phyloP scores from a whole-genome alignment of 768 basidiomycete genomes.

The Mycena capillaripes region DNA sequence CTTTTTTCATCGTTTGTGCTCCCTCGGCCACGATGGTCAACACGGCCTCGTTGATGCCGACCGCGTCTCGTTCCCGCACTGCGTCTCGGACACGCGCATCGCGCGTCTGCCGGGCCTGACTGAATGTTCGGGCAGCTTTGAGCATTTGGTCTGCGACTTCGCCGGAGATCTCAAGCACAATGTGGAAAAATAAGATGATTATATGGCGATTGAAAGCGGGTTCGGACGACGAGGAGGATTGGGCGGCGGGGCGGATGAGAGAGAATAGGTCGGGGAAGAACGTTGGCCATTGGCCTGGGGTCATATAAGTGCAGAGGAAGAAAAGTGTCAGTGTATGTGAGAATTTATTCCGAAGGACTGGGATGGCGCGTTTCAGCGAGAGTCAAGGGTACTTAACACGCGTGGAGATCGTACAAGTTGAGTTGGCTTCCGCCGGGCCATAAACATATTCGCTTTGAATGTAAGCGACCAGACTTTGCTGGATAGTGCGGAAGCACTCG shows the following conservation, averaged over 20 bases:
- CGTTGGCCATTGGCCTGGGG: constrained; percentile 77
- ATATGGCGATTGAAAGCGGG: constrained; percentile 86
- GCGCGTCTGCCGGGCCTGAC: constrained; percentile 77
- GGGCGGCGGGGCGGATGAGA: constrained; percentile 73
- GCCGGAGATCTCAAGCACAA: constrained; percentile 94
- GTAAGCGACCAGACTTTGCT: constrained; percentile 84
- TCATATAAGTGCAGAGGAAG: constrained; percentile 89
- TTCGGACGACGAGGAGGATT: constrained; percentile 67
- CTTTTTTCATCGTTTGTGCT: constrained; percentile 72
- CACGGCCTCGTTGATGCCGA: constrained; percentile 88
- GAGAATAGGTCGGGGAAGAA: constrained; percentile 87
- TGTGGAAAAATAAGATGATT: constrained; percentile 90
- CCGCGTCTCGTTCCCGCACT: constrained; percentile 91
- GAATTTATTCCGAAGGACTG: constrained; percentile 95
- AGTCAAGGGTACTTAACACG: constrained; percentile 20
- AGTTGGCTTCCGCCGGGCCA: constrained; percentile 86
- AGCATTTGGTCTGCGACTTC: constrained; percentile 98
- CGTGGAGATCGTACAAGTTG: constrained; percentile 74
- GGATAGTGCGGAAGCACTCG: constrained; percentile 78
- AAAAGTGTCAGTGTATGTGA: constrained; percentile 91
- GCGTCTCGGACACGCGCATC: constrained; percentile 91
- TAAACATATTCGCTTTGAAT: constrained; percentile 91
- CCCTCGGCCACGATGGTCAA: constrained; percentile 85
- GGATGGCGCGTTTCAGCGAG: constrained; percentile 25
- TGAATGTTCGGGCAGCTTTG: constrained; percentile 86